Percentiles rank a stretch among this genome's conserved stretches.
Evolutionary conservation across 1,284 basidiomycete species (phyloP).

Genomic region (Microbotryomycetes sp.): DNA sequence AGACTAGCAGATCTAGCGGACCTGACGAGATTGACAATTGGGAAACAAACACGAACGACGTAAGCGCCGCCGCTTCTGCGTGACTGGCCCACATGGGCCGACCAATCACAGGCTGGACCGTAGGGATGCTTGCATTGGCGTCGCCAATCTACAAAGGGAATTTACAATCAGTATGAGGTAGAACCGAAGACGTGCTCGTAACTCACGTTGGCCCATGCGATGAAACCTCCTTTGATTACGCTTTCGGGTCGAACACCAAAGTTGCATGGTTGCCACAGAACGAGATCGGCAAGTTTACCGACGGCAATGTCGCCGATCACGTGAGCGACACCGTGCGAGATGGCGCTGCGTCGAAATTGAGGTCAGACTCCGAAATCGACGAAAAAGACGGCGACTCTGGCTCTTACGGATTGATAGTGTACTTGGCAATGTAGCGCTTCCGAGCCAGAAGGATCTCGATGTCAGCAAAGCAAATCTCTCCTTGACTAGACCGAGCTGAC

Average conservation of each 20-base stretch:
- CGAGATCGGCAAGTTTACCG: conserved; percentile 84
- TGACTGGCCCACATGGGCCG: conserved; percentile 85
- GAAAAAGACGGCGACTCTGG: conserved; percentile 41
- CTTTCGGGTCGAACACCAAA: conserved; percentile 89
- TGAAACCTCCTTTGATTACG: conserved; percentile 90
- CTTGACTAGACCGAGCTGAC: conserved; percentile 30
- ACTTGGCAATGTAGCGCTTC: conserved; percentile 79
- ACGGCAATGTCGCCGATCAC: conserved; percentile 75
- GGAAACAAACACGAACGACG: conserved; percentile 82
- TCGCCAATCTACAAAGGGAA: conserved; percentile 32
- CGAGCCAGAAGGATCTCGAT: neutral
- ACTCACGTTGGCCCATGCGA: conserved; percentile 75
- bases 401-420: conserved; percentile 86
- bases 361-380: neutral
- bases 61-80: conserved; percentile 63
- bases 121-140: conserved; percentile 64
- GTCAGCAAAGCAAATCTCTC: neutral
- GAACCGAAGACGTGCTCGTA: neutral
- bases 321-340: conserved; percentile 87
- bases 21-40: conserved; percentile 58
- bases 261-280: conserved; percentile 86
- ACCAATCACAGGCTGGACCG: conserved; percentile 77
- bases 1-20: conserved; percentile 27
- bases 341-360: conserved; percentile 55
- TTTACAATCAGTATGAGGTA: neutral